phyloP scores from a whole-genome alignment of 2,329 filamentous ascomycete genomes.

The Rutstroemia sp. region DNA sequence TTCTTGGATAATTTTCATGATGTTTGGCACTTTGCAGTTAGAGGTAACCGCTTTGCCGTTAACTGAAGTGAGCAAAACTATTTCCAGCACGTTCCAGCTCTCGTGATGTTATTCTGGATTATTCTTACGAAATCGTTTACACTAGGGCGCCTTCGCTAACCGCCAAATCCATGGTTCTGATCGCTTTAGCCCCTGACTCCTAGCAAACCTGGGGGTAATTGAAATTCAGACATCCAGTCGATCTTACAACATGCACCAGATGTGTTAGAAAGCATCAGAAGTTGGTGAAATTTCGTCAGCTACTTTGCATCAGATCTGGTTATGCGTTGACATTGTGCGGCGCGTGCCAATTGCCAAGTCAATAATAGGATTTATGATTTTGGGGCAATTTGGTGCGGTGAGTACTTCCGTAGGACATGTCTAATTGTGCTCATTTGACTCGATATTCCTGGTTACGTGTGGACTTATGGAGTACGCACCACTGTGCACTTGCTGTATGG shows the following conservation, averaged over 20 bases:
- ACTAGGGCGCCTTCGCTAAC: neutral
- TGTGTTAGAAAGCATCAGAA: neutral
- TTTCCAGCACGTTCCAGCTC: neutral
- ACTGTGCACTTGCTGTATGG: too few species aligned
- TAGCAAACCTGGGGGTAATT: constrained; percentile 12
- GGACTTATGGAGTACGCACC: too few species aligned
- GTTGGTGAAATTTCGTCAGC: neutral
- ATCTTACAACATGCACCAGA: constrained; percentile 1
- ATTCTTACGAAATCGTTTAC: constrained; percentile 4
- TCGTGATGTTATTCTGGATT: constrained; percentile 8
- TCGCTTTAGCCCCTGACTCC: neutral
- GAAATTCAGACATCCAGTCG: constrained; percentile 10
- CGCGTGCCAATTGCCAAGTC: neutral
- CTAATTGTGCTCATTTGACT: too few species aligned
- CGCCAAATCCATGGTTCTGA: neutral
- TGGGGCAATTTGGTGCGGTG: too few species aligned
- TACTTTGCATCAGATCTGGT: neutral
- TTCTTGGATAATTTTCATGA: neutral
- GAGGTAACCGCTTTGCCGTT: constrained; percentile 5
- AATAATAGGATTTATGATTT: neutral
- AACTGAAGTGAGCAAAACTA: neutral
- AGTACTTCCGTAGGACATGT: too few species aligned
- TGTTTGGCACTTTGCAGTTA: constrained; percentile 10
- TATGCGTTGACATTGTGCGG: neutral
- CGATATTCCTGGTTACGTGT: too few species aligned